Conservation (phyloP, 352 stramenopile genomes). For the Phytophthora constricta region DNA sequence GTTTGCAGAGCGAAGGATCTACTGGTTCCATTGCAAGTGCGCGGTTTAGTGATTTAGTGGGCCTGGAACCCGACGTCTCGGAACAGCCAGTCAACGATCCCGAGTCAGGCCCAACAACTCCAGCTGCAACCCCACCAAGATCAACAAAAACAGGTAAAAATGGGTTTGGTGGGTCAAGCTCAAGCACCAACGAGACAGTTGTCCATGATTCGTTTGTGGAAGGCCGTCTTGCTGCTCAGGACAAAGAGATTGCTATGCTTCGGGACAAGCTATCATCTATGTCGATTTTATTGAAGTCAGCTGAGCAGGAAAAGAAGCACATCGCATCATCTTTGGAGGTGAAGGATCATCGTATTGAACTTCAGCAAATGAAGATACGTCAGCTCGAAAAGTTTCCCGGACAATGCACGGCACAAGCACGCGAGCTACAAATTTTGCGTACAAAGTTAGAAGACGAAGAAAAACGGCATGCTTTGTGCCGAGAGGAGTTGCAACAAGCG, state of each 20-base stretch:
- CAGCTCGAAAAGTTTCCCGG: conserved; percentile 68
- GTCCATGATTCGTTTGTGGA: conserved; percentile 51
- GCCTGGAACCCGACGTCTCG: conserved; percentile 33
- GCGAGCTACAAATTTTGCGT: conserved; percentile 55
- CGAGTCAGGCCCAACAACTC: conserved; percentile 6
- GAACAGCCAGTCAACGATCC: conserved; percentile 7
- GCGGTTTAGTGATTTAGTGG: conserved; percentile 44
- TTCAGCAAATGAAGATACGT: conserved; percentile 64
- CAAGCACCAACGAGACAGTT: conserved; percentile 7
- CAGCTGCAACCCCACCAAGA: conserved; percentile 19
- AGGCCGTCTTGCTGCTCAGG: conserved; percentile 66
- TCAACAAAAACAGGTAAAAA: conserved; percentile 17
- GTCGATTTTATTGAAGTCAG: conserved; percentile 67
- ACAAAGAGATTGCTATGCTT: conserved; percentile 75
- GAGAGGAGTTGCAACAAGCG: conserved; percentile 55
- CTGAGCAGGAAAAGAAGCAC: conserved; percentile 70
- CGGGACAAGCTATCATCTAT: conserved; percentile 73
- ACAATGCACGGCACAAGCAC: conserved; percentile 51
- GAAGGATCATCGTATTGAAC: conserved; percentile 80
- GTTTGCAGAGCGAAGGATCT: conserved; percentile 38
- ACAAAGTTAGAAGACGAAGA: conserved; percentile 63
- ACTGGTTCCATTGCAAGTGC: conserved; percentile 27
- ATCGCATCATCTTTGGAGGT: conserved; percentile 63
- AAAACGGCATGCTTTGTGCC: conserved; percentile 37
- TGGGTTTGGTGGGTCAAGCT: conserved; percentile 13